Percentiles rank a stretch among this genome's conserved stretches.
phyloP scores from a whole-genome alignment of 306 rosid species.

The Acacia melanoxylon region DNA sequence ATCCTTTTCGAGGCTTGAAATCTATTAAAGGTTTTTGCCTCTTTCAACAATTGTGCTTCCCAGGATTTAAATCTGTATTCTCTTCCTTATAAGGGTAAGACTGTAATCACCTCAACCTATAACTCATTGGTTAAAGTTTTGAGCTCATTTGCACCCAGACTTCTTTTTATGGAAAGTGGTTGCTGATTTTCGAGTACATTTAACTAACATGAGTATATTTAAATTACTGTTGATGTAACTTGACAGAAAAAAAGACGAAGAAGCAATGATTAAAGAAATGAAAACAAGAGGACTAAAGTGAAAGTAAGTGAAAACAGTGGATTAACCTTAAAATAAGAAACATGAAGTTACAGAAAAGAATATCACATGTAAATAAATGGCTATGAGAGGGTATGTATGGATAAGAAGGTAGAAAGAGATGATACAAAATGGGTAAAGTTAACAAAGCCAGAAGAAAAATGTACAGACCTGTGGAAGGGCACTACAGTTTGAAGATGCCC shows the following conservation, averaged over 20 bases:
- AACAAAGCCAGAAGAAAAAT: constrained; percentile 38
- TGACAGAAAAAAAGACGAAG: background rate
- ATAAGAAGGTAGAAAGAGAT: constrained; percentile 42
- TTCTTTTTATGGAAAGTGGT: background rate
- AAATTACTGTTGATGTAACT: background rate
- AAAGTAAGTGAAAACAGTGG: background rate
- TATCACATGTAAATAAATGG: background rate
- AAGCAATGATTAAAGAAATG: background rate
- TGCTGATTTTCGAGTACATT: background rate
- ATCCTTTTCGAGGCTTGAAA: too few species aligned
- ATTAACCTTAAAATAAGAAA: background rate
- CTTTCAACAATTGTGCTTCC: too few species aligned
- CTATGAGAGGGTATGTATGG: constrained; percentile 15
- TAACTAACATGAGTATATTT: background rate
- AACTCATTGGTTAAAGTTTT: background rate
- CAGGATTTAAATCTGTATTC: too few species aligned
- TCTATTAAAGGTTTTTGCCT: too few species aligned
- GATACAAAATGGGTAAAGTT: constrained; percentile 24
- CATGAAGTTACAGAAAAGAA: background rate
- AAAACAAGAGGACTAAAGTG: background rate
- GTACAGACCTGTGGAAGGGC: constrained; percentile 49
- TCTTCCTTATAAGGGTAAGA: too few species aligned
- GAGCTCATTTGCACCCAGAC: background rate
- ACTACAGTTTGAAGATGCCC: constrained; percentile 56
- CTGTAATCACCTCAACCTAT: too few species aligned